Conservation (phyloP, 208 protist species). For the Trichomonas vaginalis region DNA sequence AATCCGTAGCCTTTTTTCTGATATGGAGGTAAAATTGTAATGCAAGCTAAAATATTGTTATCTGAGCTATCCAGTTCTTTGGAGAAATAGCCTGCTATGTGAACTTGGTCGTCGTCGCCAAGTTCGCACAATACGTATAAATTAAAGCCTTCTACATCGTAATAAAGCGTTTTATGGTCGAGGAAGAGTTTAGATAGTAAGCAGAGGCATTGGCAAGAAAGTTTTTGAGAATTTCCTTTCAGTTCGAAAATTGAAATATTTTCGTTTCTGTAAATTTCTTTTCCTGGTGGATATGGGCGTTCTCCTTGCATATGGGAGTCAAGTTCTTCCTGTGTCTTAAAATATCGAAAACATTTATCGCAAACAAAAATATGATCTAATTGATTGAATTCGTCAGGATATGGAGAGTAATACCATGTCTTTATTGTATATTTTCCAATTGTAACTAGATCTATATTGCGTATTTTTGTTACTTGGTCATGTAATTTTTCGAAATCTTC, state of each 20-base stretch:
- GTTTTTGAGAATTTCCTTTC: conserved; percentile 21
- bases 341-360: conserved; percentile 15
- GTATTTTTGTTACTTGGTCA: background rate
- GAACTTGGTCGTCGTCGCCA: conserved; percentile 59
- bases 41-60: conserved; percentile 57
- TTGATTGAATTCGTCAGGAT: background rate
- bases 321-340: background rate
- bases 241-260: conserved; percentile 76
- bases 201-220: conserved; percentile 74
- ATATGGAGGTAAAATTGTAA: conserved; percentile 86
- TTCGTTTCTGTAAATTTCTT: conserved; percentile 60
- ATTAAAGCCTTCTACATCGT: conserved; percentile 93
- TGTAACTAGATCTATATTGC: background rate
- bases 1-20: conserved; percentile 86
- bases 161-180: conserved; percentile 97
- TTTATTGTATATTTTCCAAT: background rate
- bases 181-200: conserved; percentile 95
- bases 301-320: background rate
- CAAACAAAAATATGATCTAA: background rate
- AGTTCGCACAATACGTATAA: conserved; percentile 90
- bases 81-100: conserved; percentile 91
- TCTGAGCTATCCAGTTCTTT: conserved; percentile 37
- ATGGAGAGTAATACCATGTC: background rate
- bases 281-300: conserved; percentile 57
- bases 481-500: background rate